Base-by-base conservation (phyloP, 306 rosid species). In the Pueraria montana region DNA sequence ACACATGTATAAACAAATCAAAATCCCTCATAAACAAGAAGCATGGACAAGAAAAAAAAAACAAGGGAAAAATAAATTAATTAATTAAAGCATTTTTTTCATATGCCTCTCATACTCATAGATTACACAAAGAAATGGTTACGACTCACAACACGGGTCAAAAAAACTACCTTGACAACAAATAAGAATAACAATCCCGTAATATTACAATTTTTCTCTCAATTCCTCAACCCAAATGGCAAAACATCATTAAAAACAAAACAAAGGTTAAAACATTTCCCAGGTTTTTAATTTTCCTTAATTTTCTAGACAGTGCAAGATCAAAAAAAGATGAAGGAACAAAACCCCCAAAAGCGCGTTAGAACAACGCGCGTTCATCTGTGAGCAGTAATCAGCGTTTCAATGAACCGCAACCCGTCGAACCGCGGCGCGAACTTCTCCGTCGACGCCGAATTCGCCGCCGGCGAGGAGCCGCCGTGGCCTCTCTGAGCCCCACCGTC, bases 351-450 rank as follows among this genome's bases (percentile, higher is more conserved):
- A n/a, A 62, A 11, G 42, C 20, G 38, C 68, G 61, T 23, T 72
- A 13, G 16, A 9, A 11, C 4, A 52, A 77, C 86, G 59, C 24
- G 9, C 24, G 65, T 72, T 87, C 82, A 95, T 87, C 97, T 88
- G 81, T 95, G 99, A 36, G 98, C 99, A 30, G 99, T 95, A 20
- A 95, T 89, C 85, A 95, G 74, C 43, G 99, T 95, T 86, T 95
- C 97, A 26, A 93, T 93, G 88, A 95, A 95, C 55, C 93, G 86
- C 92, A 95, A 79, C 23, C 98, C 99, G 34, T 95, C 98, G 72
- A 91, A 95, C 59, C 91, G 92, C 52, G 99, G 98, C 45, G 92
- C 90, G 38, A 95, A 95, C 52, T 93, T 92, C 76, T 91, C 91
- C 82, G 50, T 27, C 7, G 87, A n/a, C 21, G 63, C 43, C n/a